These are phyloP conservation scores for Fragaria vesca DNA, from an alignment of 306 rosid genomes.

Conservation along the genomic window DNA sequence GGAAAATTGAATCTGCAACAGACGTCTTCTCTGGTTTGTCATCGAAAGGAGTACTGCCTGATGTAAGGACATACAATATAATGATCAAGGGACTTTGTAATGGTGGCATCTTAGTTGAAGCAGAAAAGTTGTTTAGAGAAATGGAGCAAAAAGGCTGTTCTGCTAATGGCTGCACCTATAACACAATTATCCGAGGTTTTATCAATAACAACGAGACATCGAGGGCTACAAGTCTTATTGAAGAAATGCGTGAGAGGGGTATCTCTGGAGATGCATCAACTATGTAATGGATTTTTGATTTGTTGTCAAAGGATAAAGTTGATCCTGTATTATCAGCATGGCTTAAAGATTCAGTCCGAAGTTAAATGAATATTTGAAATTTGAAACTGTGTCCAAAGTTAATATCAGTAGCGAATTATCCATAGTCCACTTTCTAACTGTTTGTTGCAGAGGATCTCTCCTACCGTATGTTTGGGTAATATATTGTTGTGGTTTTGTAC, in stretches of 20 bases:
- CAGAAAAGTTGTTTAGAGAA: not conserved
- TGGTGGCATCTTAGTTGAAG: not conserved
- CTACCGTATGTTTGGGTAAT: no score
- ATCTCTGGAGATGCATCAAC: not conserved
- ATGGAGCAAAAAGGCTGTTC: not conserved
- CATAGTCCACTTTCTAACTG: no score
- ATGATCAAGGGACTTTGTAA: not conserved
- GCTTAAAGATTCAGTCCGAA: not conserved
- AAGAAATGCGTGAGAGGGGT: not conserved
- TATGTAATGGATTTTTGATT: not conserved
- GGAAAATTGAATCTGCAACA: not conserved
- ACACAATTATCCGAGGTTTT: not conserved
- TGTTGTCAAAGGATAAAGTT: not conserved
- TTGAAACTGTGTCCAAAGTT: not conserved
- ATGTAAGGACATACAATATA: not conserved
- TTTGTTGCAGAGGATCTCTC: no score
- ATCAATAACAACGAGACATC: not conserved
- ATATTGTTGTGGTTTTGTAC: no score
- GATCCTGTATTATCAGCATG: not conserved
- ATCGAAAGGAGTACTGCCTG: not conserved
- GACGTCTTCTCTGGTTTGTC: not conserved
- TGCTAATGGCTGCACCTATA: not conserved
- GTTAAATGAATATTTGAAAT: not conserved
- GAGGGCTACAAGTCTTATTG: not conserved
- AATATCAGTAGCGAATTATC: no score